These are phyloP conservation scores for Cryphonectria japonica DNA, from an alignment of 2,329 filamentous ascomycete genomes.

Conservation along the genomic window DNA sequence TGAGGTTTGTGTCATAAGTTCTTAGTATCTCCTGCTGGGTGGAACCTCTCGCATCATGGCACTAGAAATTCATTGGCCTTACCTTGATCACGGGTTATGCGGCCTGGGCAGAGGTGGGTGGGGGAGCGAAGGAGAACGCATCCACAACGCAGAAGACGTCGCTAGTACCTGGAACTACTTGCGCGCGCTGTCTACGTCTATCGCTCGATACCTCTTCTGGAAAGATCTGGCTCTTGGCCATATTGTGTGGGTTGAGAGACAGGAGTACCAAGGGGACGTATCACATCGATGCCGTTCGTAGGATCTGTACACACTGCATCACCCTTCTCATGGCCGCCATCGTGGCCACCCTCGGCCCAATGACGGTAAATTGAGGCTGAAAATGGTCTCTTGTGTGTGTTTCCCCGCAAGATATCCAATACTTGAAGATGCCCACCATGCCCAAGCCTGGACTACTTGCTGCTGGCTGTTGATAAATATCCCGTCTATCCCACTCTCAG, in stretches of 20 bases:
- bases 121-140: neutral
- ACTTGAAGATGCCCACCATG: constrained; percentile 3
- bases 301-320: neutral
- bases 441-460: neutral
- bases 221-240: neutral
- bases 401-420: neutral
- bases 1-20: neutral
- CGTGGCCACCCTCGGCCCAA: neutral
- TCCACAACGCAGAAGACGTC: neutral
- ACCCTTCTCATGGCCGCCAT: neutral
- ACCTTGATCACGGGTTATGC: neutral
- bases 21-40: neutral
- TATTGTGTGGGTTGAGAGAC: neutral
- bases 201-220: neutral
- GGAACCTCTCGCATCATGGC: neutral
- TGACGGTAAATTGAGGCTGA: constrained; percentile 7
- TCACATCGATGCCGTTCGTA: neutral
- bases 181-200: neutral
- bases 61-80: neutral
- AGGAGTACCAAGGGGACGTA: neutral
- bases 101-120: neutral
- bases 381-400: neutral
- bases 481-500: neutral
- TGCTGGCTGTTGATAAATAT: constrained; percentile 4
- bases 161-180: neutral